Evolutionary conservation across 1,139 yeast genomes (phyloP).

Genomic region (Yamadazyma membranifaciens): DNA sequence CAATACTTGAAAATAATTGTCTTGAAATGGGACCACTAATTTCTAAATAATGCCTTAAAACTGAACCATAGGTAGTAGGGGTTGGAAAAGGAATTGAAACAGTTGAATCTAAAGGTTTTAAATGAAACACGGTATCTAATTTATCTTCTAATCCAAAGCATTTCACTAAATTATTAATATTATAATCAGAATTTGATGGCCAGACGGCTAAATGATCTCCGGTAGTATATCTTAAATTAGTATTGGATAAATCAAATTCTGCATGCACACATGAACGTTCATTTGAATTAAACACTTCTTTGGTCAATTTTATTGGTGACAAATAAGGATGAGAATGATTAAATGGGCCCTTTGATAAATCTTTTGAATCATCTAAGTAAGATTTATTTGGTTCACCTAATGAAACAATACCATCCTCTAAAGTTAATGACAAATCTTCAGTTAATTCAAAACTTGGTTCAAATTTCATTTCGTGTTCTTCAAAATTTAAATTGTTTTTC

Average conservation of each 20-base stretch:
- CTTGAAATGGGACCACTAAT: conserved; percentile 93
- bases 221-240: conserved; percentile 81
- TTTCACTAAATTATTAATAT: conserved; percentile 60
- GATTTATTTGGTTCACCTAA: conserved; percentile 81
- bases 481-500: conserved; percentile 62
- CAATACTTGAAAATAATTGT: conserved; percentile 74
- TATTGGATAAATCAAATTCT: conserved; percentile 76
- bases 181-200: conserved; percentile 85
- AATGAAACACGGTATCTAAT: conserved; percentile 55
- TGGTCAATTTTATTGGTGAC: conserved; percentile 60
- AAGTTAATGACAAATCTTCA: conserved; percentile 25
- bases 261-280: conserved; percentile 85
- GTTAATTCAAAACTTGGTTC: conserved; percentile 67
- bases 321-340: conserved; percentile 81
- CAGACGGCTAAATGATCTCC: conserved; percentile 96
- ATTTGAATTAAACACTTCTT: conserved; percentile 67
- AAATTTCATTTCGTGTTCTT: conserved; percentile 74
- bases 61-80: conserved; percentile 88
- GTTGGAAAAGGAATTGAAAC: conserved; percentile 74
- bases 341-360: conserved; percentile 70
- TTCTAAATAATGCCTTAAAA: conserved; percentile 83
- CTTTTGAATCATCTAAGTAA: conserved; percentile 45
- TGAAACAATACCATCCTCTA: conserved; percentile 50
- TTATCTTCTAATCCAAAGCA: conserved; percentile 62
- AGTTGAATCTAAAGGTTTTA: conserved; percentile 75